Conservation (phyloP, 1,284 basidiomycete species). For the Albatrellus sp. region DNA sequence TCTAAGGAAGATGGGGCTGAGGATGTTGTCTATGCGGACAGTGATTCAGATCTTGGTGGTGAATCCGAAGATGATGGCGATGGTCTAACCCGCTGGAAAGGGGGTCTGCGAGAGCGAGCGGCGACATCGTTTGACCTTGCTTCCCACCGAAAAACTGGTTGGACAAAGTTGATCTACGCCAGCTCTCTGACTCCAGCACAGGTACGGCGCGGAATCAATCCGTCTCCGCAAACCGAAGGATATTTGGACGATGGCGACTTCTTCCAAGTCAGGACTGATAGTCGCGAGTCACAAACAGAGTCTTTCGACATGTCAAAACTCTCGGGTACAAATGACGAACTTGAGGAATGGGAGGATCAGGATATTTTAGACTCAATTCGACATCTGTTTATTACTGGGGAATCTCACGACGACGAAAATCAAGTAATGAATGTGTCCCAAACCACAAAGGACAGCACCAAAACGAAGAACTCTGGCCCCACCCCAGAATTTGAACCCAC, state of each 20-base stretch:
- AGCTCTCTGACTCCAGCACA: constrained; percentile 60
- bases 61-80: constrained; percentile 13
- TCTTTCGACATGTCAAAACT: constrained; percentile 67
- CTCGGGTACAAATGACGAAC: constrained; percentile 27
- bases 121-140: constrained; percentile 32
- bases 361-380: constrained; percentile 79
- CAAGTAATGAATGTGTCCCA: constrained; percentile 25
- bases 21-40: constrained; percentile 63
- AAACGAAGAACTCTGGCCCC: constrained; percentile 22
- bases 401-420: constrained; percentile 30
- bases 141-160: constrained; percentile 46
- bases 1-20: constrained; percentile 24
- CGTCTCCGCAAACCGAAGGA: constrained; percentile 16
- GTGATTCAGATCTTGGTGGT: constrained; percentile 64
- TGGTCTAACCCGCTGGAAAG: constrained; percentile 64
- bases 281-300: constrained; percentile 24
- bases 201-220: constrained; percentile 29
- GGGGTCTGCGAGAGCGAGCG: constrained; percentile 55
- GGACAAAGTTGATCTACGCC: constrained; percentile 82
- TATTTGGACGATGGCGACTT: constrained; percentile 42
- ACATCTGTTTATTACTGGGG: constrained; percentile 85
- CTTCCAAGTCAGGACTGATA: constrained; percentile 45
- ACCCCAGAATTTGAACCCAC: constrained; percentile 50
- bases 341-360: constrained; percentile 79
- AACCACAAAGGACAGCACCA: constrained; percentile 14